These are phyloP conservation scores for Rosa rugosa DNA, from an alignment of 306 rosid genomes.

Conservation along the genomic window DNA sequence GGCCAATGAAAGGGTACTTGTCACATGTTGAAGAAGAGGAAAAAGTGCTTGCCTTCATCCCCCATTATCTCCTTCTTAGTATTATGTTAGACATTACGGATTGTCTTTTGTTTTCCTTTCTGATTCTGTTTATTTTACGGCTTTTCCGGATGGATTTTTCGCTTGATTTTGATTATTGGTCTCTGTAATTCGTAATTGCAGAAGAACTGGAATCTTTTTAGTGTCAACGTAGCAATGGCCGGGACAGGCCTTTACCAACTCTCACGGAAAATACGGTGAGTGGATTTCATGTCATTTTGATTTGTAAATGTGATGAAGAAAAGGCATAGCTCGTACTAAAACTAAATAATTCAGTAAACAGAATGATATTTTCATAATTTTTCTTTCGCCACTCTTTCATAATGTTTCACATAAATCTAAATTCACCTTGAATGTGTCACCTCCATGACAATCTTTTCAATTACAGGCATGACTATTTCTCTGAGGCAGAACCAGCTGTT, in stretches of 20 bases:
- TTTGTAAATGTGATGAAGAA: neutral
- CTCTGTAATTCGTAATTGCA: slow-evolving; percentile 38
- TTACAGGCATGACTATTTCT: slow-evolving; percentile 79
- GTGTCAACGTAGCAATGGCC: slow-evolving; percentile 91
- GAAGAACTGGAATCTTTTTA: slow-evolving; percentile 96
- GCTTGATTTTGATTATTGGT: slow-evolving; percentile 9
- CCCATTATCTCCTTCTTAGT: neutral
- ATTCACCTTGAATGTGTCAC: slow-evolving; percentile 16
- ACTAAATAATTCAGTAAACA: neutral
- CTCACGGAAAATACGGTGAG: slow-evolving; percentile 76
- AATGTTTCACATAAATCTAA: neutral
- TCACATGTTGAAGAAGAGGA: neutral
- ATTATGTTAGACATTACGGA: neutral
- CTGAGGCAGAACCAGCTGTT: slow-evolving; percentile 45
- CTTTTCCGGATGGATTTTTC: neutral
- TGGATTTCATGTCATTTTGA: neutral
- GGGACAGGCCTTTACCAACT: slow-evolving; percentile 90
- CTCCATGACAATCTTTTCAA: slow-evolving; percentile 10
- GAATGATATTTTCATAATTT: neutral
- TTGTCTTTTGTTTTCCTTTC: neutral
- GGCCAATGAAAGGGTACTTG: no score
- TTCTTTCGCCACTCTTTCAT: neutral
- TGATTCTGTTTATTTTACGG: neutral
- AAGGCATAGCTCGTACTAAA: neutral
- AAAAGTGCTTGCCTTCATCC: neutral